A percentile compares a stretch with the other conserved stretches of the same genome.
These are phyloP conservation scores for Clathrospora elynae DNA, from an alignment of 2,329 filamentous ascomycete species.

Conservation along the genomic window DNA sequence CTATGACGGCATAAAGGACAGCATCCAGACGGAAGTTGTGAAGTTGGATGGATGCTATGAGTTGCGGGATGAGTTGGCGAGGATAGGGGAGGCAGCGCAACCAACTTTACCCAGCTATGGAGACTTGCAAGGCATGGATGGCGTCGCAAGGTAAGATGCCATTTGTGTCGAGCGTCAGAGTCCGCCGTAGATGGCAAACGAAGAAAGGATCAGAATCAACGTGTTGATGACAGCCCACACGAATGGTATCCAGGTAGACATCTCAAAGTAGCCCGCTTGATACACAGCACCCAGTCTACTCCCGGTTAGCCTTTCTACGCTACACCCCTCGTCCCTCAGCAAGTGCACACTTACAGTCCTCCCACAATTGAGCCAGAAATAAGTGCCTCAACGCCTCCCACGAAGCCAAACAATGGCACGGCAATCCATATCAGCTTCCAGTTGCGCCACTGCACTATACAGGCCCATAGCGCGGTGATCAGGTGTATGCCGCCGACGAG, in stretches of 20 bases:
- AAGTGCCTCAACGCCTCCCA: constrained; percentile 76
- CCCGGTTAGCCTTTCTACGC: constrained; percentile 13
- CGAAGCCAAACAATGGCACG: constrained; percentile 70
- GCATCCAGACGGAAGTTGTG: too few relatives aligned
- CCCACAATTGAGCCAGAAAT: constrained; percentile 83
- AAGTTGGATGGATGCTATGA: too few relatives aligned
- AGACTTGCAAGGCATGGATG: too few relatives aligned
- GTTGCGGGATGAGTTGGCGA: too few relatives aligned
- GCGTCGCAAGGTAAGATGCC: too few relatives aligned
- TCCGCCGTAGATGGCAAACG: constrained; percentile 90
- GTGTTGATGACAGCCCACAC: constrained; percentile 87
- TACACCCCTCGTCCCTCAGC: too few relatives aligned
- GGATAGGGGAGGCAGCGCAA: too few relatives aligned
- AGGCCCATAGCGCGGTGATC: constrained; percentile 71
- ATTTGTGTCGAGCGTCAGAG: too few relatives aligned
- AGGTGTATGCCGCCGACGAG: constrained; percentile 77
- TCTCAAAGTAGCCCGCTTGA: constrained; percentile 78
- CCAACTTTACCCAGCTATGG: too few relatives aligned
- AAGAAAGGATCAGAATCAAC: constrained; percentile 79
- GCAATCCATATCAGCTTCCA: constrained; percentile 70
- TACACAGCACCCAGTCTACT: constrained; percentile 78
- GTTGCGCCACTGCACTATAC: constrained; percentile 68
- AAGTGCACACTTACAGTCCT: constrained; percentile 66
- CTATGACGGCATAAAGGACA: too few relatives aligned
- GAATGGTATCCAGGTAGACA: constrained; percentile 94